Evolutionary conservation across 2,329 filamentous ascomycete genomes (phyloP).

Genomic region (Meredithiella fracta): DNA sequence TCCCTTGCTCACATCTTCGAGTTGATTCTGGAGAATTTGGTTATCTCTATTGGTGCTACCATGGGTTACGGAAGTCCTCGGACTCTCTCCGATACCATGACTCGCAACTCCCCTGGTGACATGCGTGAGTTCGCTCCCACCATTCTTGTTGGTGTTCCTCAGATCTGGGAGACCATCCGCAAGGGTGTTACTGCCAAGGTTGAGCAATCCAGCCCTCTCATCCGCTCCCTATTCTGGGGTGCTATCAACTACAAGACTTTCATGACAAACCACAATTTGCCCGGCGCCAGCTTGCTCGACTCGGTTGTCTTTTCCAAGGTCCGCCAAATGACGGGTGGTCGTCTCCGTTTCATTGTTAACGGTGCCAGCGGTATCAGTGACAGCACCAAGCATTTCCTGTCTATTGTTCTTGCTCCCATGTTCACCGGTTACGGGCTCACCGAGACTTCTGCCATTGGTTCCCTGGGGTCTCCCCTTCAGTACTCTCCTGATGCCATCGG

Average conservation of each 20-base stretch:
- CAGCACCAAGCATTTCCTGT: constrained; percentile 80
- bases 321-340: constrained; percentile 75
- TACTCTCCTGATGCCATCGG: constrained; percentile 68
- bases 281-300: constrained; percentile 57
- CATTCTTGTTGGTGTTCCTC: constrained; percentile 83
- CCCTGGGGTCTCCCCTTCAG: constrained; percentile 67
- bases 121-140: constrained; percentile 85
- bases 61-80: constrained; percentile 87
- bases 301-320: constrained; percentile 80
- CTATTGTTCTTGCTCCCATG: constrained; percentile 86
- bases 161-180: constrained; percentile 93
- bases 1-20: constrained; percentile 93
- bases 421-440: constrained; percentile 86
- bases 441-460: constrained; percentile 74
- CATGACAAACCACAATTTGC: constrained; percentile 41
- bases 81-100: constrained; percentile 71
- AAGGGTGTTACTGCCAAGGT: constrained; percentile 81
- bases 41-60: constrained; percentile 74
- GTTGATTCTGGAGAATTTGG: constrained; percentile 86
- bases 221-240: constrained; percentile 62
- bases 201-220: constrained; percentile 50
- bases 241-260: constrained; percentile 43
- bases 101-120: constrained; percentile 82
- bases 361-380: constrained; percentile 81
- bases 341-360: constrained; percentile 80